Evolutionary conservation across 208 protist genomes (phyloP).

Genomic region (Leptomonas seymouri): DNA sequence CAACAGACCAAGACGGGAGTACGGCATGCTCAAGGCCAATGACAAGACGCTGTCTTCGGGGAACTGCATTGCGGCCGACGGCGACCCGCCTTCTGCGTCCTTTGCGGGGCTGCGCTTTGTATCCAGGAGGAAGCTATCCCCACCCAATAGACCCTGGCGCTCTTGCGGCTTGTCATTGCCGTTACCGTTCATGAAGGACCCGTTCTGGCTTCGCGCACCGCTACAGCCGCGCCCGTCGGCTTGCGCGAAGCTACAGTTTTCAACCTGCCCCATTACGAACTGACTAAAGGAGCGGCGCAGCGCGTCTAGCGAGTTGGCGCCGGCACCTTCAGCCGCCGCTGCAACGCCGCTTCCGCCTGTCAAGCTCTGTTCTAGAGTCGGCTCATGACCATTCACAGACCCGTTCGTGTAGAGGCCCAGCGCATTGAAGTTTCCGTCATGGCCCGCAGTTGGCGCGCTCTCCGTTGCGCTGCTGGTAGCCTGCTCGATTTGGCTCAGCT

Average conservation of each 20-base stretch:
- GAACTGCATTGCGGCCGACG: constrained; percentile 16
- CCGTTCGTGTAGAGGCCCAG: background rate
- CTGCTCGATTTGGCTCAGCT: constrained; percentile 13
- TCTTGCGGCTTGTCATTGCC: background rate
- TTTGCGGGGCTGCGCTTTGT: constrained; percentile 2
- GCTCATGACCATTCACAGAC: background rate
- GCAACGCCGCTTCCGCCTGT: background rate
- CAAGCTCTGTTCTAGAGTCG: background rate
- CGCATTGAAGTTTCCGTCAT: background rate
- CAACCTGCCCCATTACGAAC: constrained; percentile 32
- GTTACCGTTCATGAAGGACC: constrained; percentile 8
- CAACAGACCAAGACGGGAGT: constrained; percentile 24
- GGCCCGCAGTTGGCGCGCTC: background rate
- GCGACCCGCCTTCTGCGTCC: background rate
- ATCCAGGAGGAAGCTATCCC: constrained; percentile 9
- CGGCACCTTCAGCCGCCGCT: background rate
- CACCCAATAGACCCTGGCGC: background rate
- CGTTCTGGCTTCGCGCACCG: constrained; percentile 6
- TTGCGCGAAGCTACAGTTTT: constrained; percentile 45
- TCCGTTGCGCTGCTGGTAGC: background rate
- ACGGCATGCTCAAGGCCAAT: constrained; percentile 36
- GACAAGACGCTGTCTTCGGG: constrained; percentile 46
- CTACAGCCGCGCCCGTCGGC: background rate
- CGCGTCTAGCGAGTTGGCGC: background rate
- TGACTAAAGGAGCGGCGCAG: constrained; percentile 30